A percentile compares a stretch with the other conserved stretches of the same genome.
These are phyloP conservation scores for Candida easanensis DNA, from an alignment of 805 yeast genomes.

Conservation along the genomic window DNA sequence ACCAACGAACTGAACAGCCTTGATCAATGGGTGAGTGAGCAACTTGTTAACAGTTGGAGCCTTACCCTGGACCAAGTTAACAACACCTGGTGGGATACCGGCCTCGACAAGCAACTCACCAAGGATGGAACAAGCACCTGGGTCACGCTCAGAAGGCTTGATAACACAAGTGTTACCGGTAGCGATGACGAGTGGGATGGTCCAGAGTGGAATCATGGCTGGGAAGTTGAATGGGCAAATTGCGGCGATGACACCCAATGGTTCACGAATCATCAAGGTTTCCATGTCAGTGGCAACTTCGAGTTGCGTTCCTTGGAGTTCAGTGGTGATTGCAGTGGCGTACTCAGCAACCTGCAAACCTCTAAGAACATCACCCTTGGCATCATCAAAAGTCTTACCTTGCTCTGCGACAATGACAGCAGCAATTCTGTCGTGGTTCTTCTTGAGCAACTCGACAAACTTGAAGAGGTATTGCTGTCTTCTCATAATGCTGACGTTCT, in stretches of 20 bases:
- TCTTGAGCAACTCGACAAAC: slow-evolving; percentile 59
- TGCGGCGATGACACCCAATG: slow-evolving; percentile 74
- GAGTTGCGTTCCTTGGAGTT: slow-evolving; percentile 57
- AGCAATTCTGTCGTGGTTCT: slow-evolving; percentile 68
- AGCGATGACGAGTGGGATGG: slow-evolving; percentile 50
- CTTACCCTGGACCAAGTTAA: slow-evolving; percentile 69
- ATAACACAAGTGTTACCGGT: slow-evolving; percentile 74
- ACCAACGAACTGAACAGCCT: slow-evolving; percentile 76
- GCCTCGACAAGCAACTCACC: slow-evolving; percentile 69
- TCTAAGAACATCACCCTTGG: slow-evolving; percentile 70
- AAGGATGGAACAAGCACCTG: slow-evolving; percentile 71
- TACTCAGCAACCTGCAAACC: slow-evolving; percentile 81
- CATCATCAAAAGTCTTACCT: slow-evolving; percentile 75
- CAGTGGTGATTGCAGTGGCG: slow-evolving; percentile 62
- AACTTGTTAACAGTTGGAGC: slow-evolving; percentile 69
- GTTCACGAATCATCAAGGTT: slow-evolving; percentile 68
- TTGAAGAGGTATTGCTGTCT: slow-evolving; percentile 67
- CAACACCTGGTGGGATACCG: slow-evolving; percentile 70
- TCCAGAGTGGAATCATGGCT: slow-evolving; percentile 70
- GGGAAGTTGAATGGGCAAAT: slow-evolving; percentile 82
- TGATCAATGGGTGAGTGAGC: slow-evolving; percentile 65
- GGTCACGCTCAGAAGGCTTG: slow-evolving; percentile 71
- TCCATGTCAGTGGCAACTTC: slow-evolving; percentile 76
- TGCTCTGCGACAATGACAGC: slow-evolving; percentile 64
- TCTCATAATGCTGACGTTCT: slow-evolving; percentile 39